A percentile compares a stretch with the other conserved stretches of the same genome.
Evolutionary conservation across 73 alveolate genomes (phyloP).

Genomic region (Blepharisma japonicum): DNA sequence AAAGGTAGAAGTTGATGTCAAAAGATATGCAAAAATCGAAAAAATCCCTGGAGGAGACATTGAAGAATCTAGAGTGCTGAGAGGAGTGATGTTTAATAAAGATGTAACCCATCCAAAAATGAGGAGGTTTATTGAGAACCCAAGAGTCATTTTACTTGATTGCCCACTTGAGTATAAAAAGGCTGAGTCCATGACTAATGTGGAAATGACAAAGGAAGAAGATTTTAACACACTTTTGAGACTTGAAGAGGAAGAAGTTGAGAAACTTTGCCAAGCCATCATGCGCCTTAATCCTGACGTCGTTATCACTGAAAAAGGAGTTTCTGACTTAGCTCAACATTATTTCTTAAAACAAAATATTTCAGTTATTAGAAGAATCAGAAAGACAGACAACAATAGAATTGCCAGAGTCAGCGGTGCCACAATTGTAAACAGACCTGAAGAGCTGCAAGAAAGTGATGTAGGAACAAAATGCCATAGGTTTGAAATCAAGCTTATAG

Average conservation of each 20-base stretch:
- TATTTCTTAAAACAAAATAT: slow-evolving; percentile 66
- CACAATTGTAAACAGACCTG: slow-evolving; percentile 92
- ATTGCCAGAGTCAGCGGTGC: slow-evolving; percentile 91
- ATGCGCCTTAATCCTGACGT: slow-evolving; percentile 91
- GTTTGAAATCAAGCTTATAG: slow-evolving; percentile 26
- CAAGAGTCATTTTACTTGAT: slow-evolving; percentile 96
- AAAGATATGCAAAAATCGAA: slow-evolving; percentile 85
- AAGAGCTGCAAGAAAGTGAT: slow-evolving; percentile 68
- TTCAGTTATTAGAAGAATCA: slow-evolving; percentile 92
- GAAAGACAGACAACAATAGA: slow-evolving; percentile 96
- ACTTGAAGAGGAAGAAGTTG: slow-evolving; percentile 84
- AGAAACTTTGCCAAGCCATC: slow-evolving; percentile 91
- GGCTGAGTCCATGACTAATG: slow-evolving; percentile 98
- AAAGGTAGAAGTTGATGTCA: slow-evolving; percentile 75
- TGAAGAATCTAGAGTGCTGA: slow-evolving; percentile 76
- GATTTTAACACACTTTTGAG: slow-evolving; percentile 78
- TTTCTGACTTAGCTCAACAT: slow-evolving; percentile 83
- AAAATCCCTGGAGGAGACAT: slow-evolving; percentile 87
- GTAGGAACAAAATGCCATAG: slow-evolving; percentile 67
- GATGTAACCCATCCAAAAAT: slow-evolving; percentile 99
- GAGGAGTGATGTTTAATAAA: slow-evolving; percentile 99
- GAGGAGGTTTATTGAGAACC: slow-evolving; percentile 92
- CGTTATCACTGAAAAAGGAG: slow-evolving; percentile 98
- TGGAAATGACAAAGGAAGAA: slow-evolving; percentile 96
- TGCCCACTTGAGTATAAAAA: slow-evolving; percentile 98